Conservation (phyloP, 2,329 filamentous ascomycete species). For the Rugonectria rugulosa region DNA sequence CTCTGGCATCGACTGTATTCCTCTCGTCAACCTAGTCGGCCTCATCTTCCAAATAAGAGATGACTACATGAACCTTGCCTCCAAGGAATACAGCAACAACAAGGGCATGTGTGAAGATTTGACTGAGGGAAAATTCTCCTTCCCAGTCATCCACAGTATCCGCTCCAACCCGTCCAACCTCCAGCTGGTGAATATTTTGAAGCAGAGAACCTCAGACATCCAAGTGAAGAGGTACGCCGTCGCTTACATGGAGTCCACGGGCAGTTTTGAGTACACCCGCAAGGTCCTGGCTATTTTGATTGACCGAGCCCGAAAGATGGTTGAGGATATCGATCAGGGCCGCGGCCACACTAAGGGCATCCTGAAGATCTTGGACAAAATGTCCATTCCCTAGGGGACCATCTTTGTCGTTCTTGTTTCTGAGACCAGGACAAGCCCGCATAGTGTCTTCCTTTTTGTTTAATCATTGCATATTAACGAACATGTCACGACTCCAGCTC, state of each 20-base stretch:
- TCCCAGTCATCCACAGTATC: conserved; percentile 94
- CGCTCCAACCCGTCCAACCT: conserved; percentile 76
- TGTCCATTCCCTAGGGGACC: conserved; percentile 50
- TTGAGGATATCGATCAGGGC: conserved; percentile 70
- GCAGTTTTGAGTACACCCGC: conserved; percentile 87
- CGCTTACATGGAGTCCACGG: conserved; percentile 86
- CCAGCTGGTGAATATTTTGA: conserved; percentile 89
- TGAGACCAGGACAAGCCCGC: neutral
- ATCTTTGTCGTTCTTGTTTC: neutral
- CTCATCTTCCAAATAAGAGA: conserved; percentile 91
- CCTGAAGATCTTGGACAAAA: conserved; percentile 73
- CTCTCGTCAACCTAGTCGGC: conserved; percentile 84
- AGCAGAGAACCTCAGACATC: conserved; percentile 85
- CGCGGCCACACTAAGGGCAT: conserved; percentile 64
- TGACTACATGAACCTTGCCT: conserved; percentile 90
- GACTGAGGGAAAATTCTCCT: conserved; percentile 96
- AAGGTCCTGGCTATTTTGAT: conserved; percentile 71
- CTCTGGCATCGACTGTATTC: conserved; percentile 72
- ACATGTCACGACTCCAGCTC: conserved; percentile 34
- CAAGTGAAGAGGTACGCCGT: conserved; percentile 94
- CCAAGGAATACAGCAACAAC: conserved; percentile 79
- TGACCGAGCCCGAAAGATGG: conserved; percentile 67
- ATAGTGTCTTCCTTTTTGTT: conserved; percentile 5
- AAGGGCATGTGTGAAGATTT: conserved; percentile 96
- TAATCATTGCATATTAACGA: conserved; percentile 19